Evolutionary conservation across 2,329 filamentous ascomycete species (phyloP).

Genomic region (Capronia epimyces): DNA sequence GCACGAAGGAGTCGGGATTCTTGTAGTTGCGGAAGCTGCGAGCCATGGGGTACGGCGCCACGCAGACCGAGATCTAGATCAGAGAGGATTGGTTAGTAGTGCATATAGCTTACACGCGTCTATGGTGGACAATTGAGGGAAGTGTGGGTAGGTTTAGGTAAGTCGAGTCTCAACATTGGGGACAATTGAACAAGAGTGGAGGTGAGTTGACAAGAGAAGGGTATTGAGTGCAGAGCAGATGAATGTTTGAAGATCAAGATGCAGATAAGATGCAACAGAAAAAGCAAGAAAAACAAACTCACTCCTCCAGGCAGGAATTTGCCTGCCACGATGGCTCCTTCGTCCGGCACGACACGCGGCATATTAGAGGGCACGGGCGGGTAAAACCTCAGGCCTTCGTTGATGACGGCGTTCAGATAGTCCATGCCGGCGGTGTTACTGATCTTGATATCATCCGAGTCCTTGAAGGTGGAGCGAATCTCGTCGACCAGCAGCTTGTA

Average conservation of each 20-base stretch:
- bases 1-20: conserved; percentile 19
- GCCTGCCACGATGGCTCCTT: conserved; percentile 10
- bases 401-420: conserved; percentile 44
- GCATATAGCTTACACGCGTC: conserved; percentile 27
- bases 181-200: too few relatives aligned
- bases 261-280: too few relatives aligned
- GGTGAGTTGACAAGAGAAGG: too few relatives aligned
- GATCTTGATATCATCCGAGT: conserved; percentile 32
- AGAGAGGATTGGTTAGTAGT: too few relatives aligned
- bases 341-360: conserved; percentile 15
- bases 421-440: conserved; percentile 32
- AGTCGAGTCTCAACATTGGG: too few relatives aligned
- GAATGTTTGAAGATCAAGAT: too few relatives aligned
- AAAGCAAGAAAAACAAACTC: neutral
- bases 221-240: too few relatives aligned
- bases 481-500: conserved; percentile 27
- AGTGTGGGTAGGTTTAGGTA: too few relatives aligned
- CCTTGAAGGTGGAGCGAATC: conserved; percentile 29
- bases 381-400: conserved; percentile 45
- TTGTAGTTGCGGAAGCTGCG: conserved; percentile 28
- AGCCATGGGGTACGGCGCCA: conserved; percentile 16
- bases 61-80: too few relatives aligned
- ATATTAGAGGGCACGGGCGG: conserved; percentile 37
- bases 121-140: neutral
- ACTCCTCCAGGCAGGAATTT: conserved; percentile 31